Percentiles rank a stretch among this genome's conserved stretches.
Conservation (phyloP, 208 protist species). For the Acanthamoeba castellanii region DNA sequence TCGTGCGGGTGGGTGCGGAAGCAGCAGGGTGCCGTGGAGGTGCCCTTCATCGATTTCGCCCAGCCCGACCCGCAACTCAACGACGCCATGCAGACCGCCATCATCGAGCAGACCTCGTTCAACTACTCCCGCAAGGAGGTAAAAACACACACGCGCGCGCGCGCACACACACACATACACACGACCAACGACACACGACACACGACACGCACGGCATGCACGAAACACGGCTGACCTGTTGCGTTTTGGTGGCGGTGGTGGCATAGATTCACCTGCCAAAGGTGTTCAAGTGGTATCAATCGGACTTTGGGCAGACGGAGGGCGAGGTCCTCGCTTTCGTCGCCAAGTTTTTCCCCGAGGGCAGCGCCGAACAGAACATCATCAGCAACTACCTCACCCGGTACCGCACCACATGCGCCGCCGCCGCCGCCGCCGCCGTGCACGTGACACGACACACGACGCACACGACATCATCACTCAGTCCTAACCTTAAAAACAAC, state of each 20-base stretch:
- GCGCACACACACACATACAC: no score
- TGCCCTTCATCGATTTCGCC: slow-evolving; percentile 38
- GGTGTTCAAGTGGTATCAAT: slow-evolving; percentile 69
- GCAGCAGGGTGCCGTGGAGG: not conserved
- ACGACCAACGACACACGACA: no score
- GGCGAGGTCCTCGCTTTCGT: slow-evolving; percentile 10
- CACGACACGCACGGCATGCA: not conserved
- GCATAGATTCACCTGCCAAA: slow-evolving; percentile 10
- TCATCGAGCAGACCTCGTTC: slow-evolving; percentile 18
- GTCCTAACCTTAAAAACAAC: not conserved
- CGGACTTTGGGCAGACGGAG: slow-evolving; percentile 52
- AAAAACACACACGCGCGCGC: no score
- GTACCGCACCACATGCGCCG: not conserved
- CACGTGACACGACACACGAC: not conserved
- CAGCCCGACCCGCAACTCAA: slow-evolving; percentile 15
- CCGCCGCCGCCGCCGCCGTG: no score
- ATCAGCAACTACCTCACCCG: slow-evolving; percentile 44
- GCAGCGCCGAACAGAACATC: slow-evolving; percentile 17
- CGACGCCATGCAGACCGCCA: slow-evolving; percentile 32
- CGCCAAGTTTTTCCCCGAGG: slow-evolving; percentile 40
- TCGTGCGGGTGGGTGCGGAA: not conserved
- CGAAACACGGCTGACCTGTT: no score
- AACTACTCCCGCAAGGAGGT: slow-evolving; percentile 66
- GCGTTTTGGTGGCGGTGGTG: no score
- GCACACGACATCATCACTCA: no score